A percentile compares a stretch with the other conserved stretches of the same genome.
phyloP scores from a whole-genome alignment of 2,329 filamentous ascomycete genomes.

The Pseudogymnoascus sp. region DNA sequence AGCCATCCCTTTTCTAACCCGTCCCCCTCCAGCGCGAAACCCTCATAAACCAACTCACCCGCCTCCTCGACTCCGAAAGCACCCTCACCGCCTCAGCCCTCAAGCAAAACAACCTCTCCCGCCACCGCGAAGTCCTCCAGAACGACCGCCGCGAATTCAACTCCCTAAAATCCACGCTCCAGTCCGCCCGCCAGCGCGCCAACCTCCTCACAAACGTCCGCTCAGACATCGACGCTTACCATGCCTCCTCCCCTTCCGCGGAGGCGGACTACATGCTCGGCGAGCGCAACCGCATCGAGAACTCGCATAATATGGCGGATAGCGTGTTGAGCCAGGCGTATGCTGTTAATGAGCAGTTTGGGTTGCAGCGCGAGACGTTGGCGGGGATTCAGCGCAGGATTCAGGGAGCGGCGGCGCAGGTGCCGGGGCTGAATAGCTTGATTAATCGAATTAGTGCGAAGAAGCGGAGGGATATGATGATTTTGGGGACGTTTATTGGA shows the following conservation, averaged over 20 bases:
- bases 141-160: slow-evolving; percentile 80
- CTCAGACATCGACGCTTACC: slow-evolving; percentile 86
- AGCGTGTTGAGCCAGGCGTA: slow-evolving; percentile 92
- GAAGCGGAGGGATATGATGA: slow-evolving; percentile 90
- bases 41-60: slow-evolving; percentile 73
- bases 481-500: slow-evolving; percentile 85
- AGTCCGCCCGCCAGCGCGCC: slow-evolving; percentile 74
- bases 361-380: slow-evolving; percentile 78
- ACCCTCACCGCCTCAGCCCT: slow-evolving; percentile 80
- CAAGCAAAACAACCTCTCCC: slow-evolving; percentile 93
- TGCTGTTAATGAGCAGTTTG: slow-evolving; percentile 89
- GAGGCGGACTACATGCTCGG: slow-evolving; percentile 97
- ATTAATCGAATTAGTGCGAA: slow-evolving; percentile 91
- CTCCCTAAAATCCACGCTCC: slow-evolving; percentile 66
- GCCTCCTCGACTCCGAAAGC: slow-evolving; percentile 89
- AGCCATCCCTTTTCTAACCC: slow-evolving; percentile 12
- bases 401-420: slow-evolving; percentile 78
- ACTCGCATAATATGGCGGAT: slow-evolving; percentile 84
- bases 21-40: slow-evolving; percentile 62
- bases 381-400: slow-evolving; percentile 87
- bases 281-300: slow-evolving; percentile 78
- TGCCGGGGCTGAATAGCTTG: slow-evolving; percentile 86
- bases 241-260: slow-evolving; percentile 70
- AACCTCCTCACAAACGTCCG: slow-evolving; percentile 89
- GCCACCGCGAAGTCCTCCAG: slow-evolving; percentile 82